Evolutionary conservation across 768 basidiomycete species (phyloP).

Genomic region (Boletus fagicola): DNA sequence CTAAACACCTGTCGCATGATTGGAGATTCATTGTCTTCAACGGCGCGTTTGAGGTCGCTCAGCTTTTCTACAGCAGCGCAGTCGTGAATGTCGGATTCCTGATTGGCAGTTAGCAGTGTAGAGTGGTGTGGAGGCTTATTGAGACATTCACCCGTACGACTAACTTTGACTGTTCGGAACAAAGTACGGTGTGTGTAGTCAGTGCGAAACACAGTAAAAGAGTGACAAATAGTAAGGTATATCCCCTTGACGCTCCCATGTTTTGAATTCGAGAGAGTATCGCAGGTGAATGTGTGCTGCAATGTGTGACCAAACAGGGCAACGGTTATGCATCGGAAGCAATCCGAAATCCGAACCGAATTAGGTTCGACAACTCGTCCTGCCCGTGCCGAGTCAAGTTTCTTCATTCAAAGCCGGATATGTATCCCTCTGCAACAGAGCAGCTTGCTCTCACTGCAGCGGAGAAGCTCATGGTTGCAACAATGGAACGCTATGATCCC

Average conservation of each 20-base stretch:
- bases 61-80: conserved; percentile 46
- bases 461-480: conserved; percentile 66
- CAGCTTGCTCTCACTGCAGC: conserved; percentile 52
- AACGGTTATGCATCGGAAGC: conserved; percentile 7
- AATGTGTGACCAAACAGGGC: not conserved
- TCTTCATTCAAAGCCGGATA: not conserved
- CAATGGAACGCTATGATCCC: conserved; percentile 76
- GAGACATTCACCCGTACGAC: conserved; percentile 32
- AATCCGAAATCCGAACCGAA: conserved; percentile 26
- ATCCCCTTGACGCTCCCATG: conserved; percentile 21
- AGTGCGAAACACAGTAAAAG: conserved; percentile 40
- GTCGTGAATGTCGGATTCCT: conserved; percentile 46
- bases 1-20: conserved; percentile 78
- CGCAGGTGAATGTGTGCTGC: conserved; percentile 1
- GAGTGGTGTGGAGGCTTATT: not conserved
- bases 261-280: conserved; percentile 3
- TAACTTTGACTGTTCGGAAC: conserved; percentile 23
- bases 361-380: not conserved
- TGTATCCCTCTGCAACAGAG: conserved; percentile 54
- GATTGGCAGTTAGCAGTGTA: conserved; percentile 7
- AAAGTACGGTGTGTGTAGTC: conserved; percentile 17
- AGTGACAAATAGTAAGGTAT: conserved; percentile 37
- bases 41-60: conserved; percentile 54
- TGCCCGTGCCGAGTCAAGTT: not conserved
- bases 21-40: conserved; percentile 67